phyloP scores from a whole-genome alignment of 73 alveolate genomes.

The Blepharisma stoltei region DNA sequence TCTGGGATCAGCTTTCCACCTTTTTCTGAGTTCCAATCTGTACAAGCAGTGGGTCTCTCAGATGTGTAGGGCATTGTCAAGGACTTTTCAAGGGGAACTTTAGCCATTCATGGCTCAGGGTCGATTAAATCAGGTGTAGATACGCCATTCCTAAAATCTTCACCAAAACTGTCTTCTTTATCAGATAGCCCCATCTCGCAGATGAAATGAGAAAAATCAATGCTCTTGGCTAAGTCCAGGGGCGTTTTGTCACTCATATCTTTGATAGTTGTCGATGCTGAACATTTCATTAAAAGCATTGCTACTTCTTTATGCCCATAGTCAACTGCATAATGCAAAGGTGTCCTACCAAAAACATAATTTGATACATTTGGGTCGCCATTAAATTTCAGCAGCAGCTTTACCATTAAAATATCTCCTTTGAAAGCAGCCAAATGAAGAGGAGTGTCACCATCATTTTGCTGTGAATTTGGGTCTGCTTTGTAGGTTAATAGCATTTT shows the following conservation, averaged over 20 bases:
- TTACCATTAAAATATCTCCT: slow-evolving; percentile 55
- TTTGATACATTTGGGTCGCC: slow-evolving; percentile 56
- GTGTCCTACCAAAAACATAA: background rate
- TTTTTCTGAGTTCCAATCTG: too few relatives aligned
- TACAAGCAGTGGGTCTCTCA: too few relatives aligned
- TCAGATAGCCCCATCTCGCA: too few relatives aligned
- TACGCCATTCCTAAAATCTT: too few relatives aligned
- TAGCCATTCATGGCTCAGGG: too few relatives aligned
- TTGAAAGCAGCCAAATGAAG: slow-evolving; percentile 57
- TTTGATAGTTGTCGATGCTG: background rate
- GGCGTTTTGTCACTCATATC: background rate
- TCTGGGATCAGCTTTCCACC: too few relatives aligned
- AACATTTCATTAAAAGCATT: background rate
- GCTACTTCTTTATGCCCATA: background rate
- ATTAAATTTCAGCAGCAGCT: slow-evolving; percentile 48
- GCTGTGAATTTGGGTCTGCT: slow-evolving; percentile 57
- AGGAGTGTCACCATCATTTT: slow-evolving; percentile 66
- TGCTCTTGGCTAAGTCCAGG: background rate
- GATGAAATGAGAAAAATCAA: too few relatives aligned
- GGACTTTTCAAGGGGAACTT: too few relatives aligned
- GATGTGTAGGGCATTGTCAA: too few relatives aligned
- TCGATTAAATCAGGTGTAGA: too few relatives aligned
- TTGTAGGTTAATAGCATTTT: slow-evolving; percentile 55
- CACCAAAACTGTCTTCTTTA: too few relatives aligned
- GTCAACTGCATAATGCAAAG: slow-evolving; percentile 6